Percentiles rank a stretch among this genome's conserved stretches.
phyloP scores from a whole-genome alignment of 768 basidiomycete species.

The Floccularia luteovirens region DNA sequence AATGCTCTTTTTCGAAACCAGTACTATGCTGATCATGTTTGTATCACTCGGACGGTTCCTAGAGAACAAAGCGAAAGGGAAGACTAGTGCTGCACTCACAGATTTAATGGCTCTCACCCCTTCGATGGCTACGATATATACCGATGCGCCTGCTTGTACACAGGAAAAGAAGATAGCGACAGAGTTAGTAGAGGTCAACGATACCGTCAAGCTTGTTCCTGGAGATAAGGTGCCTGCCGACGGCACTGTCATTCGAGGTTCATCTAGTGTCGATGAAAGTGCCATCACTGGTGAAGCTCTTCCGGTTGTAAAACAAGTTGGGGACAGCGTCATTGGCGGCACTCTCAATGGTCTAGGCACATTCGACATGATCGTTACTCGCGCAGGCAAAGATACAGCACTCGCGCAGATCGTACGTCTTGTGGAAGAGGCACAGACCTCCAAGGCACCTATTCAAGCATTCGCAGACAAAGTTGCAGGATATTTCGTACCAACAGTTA shows the following conservation, averaged over 20 bases:
- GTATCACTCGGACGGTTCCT: constrained; percentile 92
- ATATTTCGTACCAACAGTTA: constrained; percentile 89
- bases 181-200: constrained; percentile 91
- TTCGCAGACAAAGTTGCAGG: constrained; percentile 95
- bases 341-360: constrained; percentile 97
- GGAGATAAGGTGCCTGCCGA: constrained; percentile 97
- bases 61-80: constrained; percentile 95
- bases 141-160: constrained; percentile 71
- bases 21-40: constrained; percentile 97
- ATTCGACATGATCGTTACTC: constrained; percentile 92
- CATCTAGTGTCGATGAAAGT: constrained; percentile 89
- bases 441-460: constrained; percentile 95
- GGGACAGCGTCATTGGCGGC: constrained; percentile 89
- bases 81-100: constrained; percentile 92
- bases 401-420: constrained; percentile 93
- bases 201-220: constrained; percentile 88
- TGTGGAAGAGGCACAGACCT: constrained; percentile 97
- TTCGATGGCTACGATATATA: constrained; percentile 93
- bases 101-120: constrained; percentile 95
- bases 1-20: constrained; percentile 97
- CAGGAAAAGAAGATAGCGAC: constrained; percentile 89
- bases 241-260: constrained; percentile 81
- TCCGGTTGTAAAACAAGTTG: constrained; percentile 76
- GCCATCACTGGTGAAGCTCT: constrained; percentile 94
- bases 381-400: constrained; percentile 94